Evolutionary conservation across 208 protist species (phyloP).

Genomic region (Trypanosoma congolense): DNA sequence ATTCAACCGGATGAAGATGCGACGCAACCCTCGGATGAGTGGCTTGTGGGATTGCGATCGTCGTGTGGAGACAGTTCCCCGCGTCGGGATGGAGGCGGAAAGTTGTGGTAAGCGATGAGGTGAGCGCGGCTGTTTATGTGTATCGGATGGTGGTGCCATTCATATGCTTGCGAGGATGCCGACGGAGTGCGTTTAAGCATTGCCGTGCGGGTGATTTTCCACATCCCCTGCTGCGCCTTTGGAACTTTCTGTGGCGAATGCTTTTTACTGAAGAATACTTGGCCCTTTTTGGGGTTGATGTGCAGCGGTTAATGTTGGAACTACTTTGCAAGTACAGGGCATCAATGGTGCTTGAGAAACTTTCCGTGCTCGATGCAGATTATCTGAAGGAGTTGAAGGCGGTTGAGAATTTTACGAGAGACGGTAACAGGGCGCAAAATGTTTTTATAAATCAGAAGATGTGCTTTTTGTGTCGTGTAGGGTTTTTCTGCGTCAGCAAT

Average conservation of each 20-base stretch:
- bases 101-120: not conserved
- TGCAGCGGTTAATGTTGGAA: conserved; percentile 19
- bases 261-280: conserved; percentile 11
- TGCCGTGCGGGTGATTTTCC: not conserved
- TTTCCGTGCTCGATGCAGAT: conserved; percentile 6
- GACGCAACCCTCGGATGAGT: not conserved
- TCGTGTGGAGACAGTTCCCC: not conserved
- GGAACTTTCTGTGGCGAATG: conserved; percentile 17
- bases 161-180: conserved; percentile 46
- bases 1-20: conserved; percentile 6
- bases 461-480: conserved; percentile 14
- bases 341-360: conserved; percentile 5
- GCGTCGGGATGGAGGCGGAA: not conserved
- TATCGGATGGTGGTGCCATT: conserved; percentile 48
- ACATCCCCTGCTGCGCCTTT: conserved; percentile 7
- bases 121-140: conserved; percentile 1
- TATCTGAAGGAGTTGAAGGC: not conserved
- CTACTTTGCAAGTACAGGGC: conserved; percentile 23
- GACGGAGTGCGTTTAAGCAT: conserved; percentile 5
- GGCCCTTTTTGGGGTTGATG: conserved; percentile 3
- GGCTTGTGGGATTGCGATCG: conserved; percentile 5
- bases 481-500: conserved; percentile 21
- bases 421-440: not conserved
- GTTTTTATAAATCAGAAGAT: not conserved
- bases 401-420: not conserved